These are phyloP conservation scores for Xylaria palmicola DNA, from an alignment of 495 filamentous ascomycete genomes.

Conservation along the genomic window DNA sequence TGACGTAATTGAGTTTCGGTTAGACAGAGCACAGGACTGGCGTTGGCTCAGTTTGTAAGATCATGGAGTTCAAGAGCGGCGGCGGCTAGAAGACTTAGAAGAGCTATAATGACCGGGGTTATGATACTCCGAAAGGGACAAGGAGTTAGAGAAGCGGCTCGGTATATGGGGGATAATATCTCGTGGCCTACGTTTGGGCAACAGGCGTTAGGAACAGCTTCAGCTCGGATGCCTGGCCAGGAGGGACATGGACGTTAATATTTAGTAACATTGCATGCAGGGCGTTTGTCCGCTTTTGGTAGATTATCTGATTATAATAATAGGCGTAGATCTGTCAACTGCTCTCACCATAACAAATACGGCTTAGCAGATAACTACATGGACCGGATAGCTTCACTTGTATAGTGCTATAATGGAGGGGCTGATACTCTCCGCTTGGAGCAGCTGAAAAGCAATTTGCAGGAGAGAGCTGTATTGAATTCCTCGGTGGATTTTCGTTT, in stretches of 20 bases:
- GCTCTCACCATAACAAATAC: not conserved
- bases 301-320: not conserved
- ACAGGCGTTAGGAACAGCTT: not conserved
- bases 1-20: not conserved
- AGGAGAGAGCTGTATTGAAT: not conserved
- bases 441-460: no score
- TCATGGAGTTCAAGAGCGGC: no score
- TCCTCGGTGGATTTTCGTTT: slow-evolving; percentile 29
- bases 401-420: no score
- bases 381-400: no score
- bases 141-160: not conserved
- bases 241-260: not conserved
- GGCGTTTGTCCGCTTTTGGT: not conserved
- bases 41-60: no score
- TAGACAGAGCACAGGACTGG: not conserved
- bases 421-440: no score
- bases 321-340: not conserved
- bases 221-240: not conserved
- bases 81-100: not conserved
- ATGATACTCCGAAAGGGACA: not conserved
- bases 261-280: not conserved
- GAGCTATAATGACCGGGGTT: not conserved
- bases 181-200: not conserved
- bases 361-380: no score
- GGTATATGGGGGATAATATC: not conserved